Evolutionary conservation across 495 filamentous ascomycete species (phyloP), one percentile per base, ranked within the genome.

Genomic region (Penicillium roqueforti): DNA sequence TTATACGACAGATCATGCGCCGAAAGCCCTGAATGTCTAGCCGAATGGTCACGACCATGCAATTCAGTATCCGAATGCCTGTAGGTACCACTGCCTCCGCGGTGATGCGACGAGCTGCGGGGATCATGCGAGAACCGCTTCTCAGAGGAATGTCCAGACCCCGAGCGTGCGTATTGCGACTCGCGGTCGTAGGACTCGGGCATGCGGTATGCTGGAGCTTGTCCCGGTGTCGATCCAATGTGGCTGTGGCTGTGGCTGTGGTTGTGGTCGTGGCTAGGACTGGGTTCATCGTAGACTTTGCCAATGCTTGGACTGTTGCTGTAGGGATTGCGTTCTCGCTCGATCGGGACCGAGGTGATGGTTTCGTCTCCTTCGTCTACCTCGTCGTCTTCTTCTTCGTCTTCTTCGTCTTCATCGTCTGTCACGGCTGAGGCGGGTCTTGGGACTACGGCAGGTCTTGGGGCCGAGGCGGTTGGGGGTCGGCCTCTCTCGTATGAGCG

Each of bases 281-380:
- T 29, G 7, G 53, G 13, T 13, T 75, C 78, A 5, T 79, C 75
- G 51, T 83, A 81, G 1, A 70, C 55, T 58, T 82, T 85, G 13
- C 83, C 83, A 14, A 72, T 69, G 8, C 82, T 83, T 1, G 81
- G 79, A 19, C 77, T 70, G 1, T 76, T 78, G 9, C 58, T 68
- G 59, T 87, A 87, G 0, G 83, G 83, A 45, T 86, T 83, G 49
- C 83, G 71, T 55, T 85, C 80, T 6, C 83, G 80, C 61, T 87
- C 83, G 23, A 85, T 77, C 0, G 79, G 77, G 1, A 73, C 68
- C 7, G 77, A 58, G 1, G 72, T 62, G n/a, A 68, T 67, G 9
- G 60, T 54, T 13, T 67, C 64, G 0, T 76, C 73, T 19, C 78
- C 68, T 26, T 81, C 76, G 19, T n/a, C n/a, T n/a, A n/a, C n/a